phyloP scores from a whole-genome alignment of 768 basidiomycete genomes.

The Suillus subaureus region DNA sequence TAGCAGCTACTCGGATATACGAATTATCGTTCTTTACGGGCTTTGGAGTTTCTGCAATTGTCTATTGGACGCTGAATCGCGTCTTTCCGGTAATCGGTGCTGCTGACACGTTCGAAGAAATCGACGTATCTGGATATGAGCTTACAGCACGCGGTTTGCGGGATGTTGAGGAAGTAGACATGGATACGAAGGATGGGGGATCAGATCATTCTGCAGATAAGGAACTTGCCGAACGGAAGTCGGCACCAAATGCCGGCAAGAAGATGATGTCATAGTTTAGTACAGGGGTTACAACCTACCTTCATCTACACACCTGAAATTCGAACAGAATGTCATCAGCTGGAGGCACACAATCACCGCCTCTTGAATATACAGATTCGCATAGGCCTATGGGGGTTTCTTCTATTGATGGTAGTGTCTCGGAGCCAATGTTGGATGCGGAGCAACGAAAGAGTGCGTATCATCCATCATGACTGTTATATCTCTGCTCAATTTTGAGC shows the following conservation, averaged over 20 bases:
- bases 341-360: conserved; percentile 55
- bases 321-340: conserved; percentile 17
- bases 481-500: neutral
- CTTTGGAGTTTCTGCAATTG: conserved; percentile 64
- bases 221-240: too few relatives aligned
- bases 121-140: conserved; percentile 49
- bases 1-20: conserved; percentile 72
- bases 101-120: conserved; percentile 51
- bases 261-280: neutral
- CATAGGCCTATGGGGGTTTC: conserved; percentile 51
- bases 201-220: neutral
- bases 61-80: conserved; percentile 62
- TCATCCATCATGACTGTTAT: neutral
- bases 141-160: neutral
- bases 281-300: neutral
- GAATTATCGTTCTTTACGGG: conserved; percentile 84
- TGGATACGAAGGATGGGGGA: neutral
- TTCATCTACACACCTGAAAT: neutral
- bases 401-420: conserved; percentile 41
- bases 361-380: conserved; percentile 51
- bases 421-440: conserved; percentile 39
- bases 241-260: too few relatives aligned
- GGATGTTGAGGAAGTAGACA: neutral
- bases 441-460: conserved; percentile 48
- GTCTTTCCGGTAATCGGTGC: conserved; percentile 61